These are phyloP conservation scores for Chrysoporthe cubensis DNA, from an alignment of 2,329 filamentous ascomycete genomes.

Conservation along the genomic window DNA sequence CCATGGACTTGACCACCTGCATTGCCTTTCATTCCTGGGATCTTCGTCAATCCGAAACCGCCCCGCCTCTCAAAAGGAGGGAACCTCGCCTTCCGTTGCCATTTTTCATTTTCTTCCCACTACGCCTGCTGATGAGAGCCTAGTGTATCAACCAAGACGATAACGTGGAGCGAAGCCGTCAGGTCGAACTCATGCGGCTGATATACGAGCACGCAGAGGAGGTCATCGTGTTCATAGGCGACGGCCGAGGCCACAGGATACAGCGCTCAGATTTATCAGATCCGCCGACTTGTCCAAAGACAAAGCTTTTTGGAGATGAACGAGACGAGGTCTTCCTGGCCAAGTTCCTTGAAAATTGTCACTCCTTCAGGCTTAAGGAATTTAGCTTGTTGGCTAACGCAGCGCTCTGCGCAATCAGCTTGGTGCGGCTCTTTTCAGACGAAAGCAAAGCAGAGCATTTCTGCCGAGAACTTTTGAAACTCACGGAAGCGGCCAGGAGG, in stretches of 20 bases:
- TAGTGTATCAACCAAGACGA: constrained; percentile 23
- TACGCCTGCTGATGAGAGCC: not conserved
- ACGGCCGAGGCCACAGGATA: constrained; percentile 12
- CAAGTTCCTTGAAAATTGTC: not conserved
- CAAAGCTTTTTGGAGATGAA: not conserved
- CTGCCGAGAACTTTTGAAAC: not conserved
- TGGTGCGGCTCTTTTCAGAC: constrained; percentile 11
- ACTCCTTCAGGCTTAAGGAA: not conserved
- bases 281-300: not conserved
- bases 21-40: no score
- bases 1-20: no score
- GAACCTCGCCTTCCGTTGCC: no score
- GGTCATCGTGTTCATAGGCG: constrained; percentile 23
- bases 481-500: not conserved
- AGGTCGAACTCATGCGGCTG: constrained; percentile 15
- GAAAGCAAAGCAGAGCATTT: not conserved
- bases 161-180: not conserved
- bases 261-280: not conserved
- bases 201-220: constrained; percentile 16
- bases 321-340: not conserved
- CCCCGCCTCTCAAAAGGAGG: no score
- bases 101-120: not conserved
- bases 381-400: not conserved
- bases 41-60: no score
- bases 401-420: not conserved